A percentile compares a stretch with the other conserved stretches of the same genome.
Conservation (phyloP, 1,284 basidiomycete genomes). For the Quambalaria eucalypti region DNA sequence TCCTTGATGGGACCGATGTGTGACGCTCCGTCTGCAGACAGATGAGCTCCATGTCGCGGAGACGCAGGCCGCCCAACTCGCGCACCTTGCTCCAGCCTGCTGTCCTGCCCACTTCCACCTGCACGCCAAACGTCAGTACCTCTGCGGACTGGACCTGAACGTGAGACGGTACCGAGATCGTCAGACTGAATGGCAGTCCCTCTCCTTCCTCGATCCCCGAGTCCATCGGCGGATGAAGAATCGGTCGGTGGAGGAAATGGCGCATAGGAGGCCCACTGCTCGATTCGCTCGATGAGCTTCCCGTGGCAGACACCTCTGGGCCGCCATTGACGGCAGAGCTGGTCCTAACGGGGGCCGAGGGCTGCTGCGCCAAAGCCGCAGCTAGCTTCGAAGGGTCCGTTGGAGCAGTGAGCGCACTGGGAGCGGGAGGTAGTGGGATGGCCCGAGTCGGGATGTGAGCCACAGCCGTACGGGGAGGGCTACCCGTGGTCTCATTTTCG, state of each 20-base stretch:
- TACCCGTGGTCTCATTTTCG: background rate
- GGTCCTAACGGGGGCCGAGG: background rate
- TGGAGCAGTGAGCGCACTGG: constrained; percentile 21
- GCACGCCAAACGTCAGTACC: constrained; percentile 42
- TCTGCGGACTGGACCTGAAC: constrained; percentile 30
- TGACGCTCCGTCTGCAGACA: constrained; percentile 43
- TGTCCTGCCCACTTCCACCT: constrained; percentile 38
- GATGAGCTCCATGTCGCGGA: constrained; percentile 44
- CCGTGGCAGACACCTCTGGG: background rate
- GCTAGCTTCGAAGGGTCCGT: constrained; percentile 24
- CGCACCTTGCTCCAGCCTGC: constrained; percentile 28
- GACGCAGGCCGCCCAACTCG: constrained; percentile 33
- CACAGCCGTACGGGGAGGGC: background rate
- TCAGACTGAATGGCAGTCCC: constrained; percentile 35
- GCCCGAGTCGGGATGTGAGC: background rate
- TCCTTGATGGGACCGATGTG: constrained; percentile 36
- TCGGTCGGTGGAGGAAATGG: constrained; percentile 40
- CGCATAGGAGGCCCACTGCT: constrained; percentile 23
- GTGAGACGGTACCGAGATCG: constrained; percentile 42
- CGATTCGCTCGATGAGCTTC: background rate
- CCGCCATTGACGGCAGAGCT: background rate
- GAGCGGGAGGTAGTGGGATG: constrained; percentile 10
- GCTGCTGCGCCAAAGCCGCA: constrained; percentile 2
- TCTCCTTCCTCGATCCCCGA: constrained; percentile 20
- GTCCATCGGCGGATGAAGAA: constrained; percentile 30